A percentile compares a stretch with the other conserved stretches of the same genome.
Evolutionary conservation across 2,329 filamentous ascomycete genomes (phyloP).

Genomic region (Phialophora tarda): DNA sequence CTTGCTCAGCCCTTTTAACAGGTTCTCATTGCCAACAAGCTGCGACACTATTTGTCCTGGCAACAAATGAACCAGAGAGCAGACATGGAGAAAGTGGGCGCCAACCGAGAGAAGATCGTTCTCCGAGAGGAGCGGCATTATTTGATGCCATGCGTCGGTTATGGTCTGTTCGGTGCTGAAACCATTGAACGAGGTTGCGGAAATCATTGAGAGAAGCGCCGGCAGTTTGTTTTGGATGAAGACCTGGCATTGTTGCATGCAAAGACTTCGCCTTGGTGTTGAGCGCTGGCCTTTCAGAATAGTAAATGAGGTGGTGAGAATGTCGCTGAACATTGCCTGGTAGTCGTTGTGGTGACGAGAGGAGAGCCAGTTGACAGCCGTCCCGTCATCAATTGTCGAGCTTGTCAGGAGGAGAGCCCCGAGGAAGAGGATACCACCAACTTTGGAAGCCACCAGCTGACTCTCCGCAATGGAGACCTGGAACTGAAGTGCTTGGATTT

Average conservation of each 20-base stretch:
- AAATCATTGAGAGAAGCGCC: conserved; percentile 63
- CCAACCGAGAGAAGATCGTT: conserved; percentile 70
- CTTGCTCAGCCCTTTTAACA: conserved; percentile 73
- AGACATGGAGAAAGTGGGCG: conserved; percentile 87
- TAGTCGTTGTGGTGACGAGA: conserved; percentile 85
- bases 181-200: conserved; percentile 62
- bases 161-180: conserved; percentile 69
- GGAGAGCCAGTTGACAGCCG: conserved; percentile 78
- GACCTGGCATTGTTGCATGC: conserved; percentile 69
- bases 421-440: conserved; percentile 83
- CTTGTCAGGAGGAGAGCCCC: conserved; percentile 81
- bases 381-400: conserved; percentile 80
- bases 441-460: conserved; percentile 74
- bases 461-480: conserved; percentile 66
- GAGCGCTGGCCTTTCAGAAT: conserved; percentile 76
- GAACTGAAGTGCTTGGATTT: conserved; percentile 54
- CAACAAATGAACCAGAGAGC: conserved; percentile 85
- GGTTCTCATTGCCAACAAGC: conserved; percentile 81
- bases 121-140: conserved; percentile 67
- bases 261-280: conserved; percentile 51
- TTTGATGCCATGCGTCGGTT: conserved; percentile 68
- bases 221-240: conserved; percentile 81
- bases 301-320: conserved; percentile 89
- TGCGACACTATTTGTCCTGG: conserved; percentile 76
- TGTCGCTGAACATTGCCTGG: conserved; percentile 76